Evolutionary conservation across 2,329 filamentous ascomycete genomes (phyloP), one percentile per base, ranked within the genome.

Genomic region (Phaeosphaeriaceae sp.): DNA sequence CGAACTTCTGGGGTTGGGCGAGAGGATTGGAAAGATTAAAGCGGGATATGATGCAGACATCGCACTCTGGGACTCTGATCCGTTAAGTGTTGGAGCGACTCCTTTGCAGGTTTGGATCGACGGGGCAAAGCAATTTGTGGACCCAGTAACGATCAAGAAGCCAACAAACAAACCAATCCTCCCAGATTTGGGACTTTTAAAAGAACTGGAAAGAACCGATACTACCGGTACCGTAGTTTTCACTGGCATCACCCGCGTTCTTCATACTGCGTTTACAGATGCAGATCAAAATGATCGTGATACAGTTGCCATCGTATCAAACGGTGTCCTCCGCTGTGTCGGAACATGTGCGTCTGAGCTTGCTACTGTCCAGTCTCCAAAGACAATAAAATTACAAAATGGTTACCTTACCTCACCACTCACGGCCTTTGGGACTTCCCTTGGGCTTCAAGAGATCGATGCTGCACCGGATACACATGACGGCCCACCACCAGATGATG

Each of bases 391-490:
- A 6, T 76, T 89, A 5, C 61, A 76, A 16, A 79, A 88, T 55
- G 87, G 86, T 1, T 78, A 87, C 60, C 61, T 88, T n/a, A 81
- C 82, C 5, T 76, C 80, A 5, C 77, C 84, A 0, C 80, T 88
- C 52, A 86, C 83, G 3, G 83, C 82, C 1, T 83, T 87, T 23
- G 85, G 81, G 1, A 82, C 83, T 3, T 74, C 75, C 1, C 71
- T 89, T 0, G 87, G 87, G 0, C 77, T 89, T 6, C 82, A 82
- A 53, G 85, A 83, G 44, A 88, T 89, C 44, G 80, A 83, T 48
- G 77, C 77, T 4, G 87, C 88, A 42, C 52, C 58, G 1, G 67
- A 64, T 17, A 82, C 82, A 0, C 71, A 76, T 54, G 64, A 73
- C 6, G 72, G 74, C 11, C 36, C 44, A 37, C 82, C 79, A 0